Percentiles rank a stretch among this genome's conserved stretches.
phyloP scores from a whole-genome alignment of 805 yeast genomes.

The Nakazawaea wyomingensis region DNA sequence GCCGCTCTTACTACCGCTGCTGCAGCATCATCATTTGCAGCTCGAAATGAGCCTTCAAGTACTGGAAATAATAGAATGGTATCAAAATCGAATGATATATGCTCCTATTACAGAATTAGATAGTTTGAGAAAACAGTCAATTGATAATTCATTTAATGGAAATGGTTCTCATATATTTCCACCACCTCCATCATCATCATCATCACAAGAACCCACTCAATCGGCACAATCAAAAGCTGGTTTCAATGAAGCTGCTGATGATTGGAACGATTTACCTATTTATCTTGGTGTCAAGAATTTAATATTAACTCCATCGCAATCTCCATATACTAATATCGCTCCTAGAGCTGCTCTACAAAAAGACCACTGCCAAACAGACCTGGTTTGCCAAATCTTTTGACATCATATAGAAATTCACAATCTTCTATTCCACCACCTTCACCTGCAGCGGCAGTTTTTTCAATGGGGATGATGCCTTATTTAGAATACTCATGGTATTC shows the following conservation, averaged over 20 bases:
- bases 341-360: conserved; percentile 11
- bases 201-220: not conserved
- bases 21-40: conserved; percentile 3
- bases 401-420: conserved; percentile 16
- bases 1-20: conserved; percentile 15
- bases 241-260: conserved; percentile 43
- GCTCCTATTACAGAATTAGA: conserved; percentile 31
- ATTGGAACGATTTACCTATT: conserved; percentile 70
- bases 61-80: not conserved
- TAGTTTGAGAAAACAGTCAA: conserved; percentile 18
- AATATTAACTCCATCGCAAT: conserved; percentile 33
- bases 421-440: conserved; percentile 16
- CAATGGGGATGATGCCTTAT: too few species aligned
- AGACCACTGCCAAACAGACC: conserved; percentile 14
- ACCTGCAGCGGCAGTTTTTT: conserved; percentile 8
- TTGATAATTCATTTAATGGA: conserved; percentile 5
- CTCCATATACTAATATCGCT: conserved; percentile 21
- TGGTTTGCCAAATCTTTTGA: conserved; percentile 20
- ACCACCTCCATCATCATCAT: conserved; percentile 19
- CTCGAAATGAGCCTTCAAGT: not conserved
- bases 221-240: conserved; percentile 9
- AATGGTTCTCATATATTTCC: conserved; percentile 20
- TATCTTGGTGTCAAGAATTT: conserved; percentile 26
- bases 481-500: too few species aligned
- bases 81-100: conserved; percentile 19